These are phyloP conservation scores for Mortierella claussenii DNA, from an alignment of 192 early-diverging fungal genomes.

Conservation along the genomic window DNA sequence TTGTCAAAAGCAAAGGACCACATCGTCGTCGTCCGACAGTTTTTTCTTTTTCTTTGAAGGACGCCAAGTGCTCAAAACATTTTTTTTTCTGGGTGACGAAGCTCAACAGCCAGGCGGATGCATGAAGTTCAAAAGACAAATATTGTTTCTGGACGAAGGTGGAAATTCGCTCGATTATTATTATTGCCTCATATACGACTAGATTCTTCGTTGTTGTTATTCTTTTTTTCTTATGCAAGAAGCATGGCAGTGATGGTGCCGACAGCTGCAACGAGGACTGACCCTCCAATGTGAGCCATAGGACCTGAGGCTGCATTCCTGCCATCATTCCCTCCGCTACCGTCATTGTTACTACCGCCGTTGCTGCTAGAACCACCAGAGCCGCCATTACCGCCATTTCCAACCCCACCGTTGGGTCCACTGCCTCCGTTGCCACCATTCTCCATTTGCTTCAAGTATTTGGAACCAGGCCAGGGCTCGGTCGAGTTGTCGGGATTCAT, in stretches of 20 bases:
- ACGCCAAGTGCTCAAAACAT: too few species aligned
- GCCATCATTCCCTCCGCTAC: background rate
- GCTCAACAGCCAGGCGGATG: too few species aligned
- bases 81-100: too few species aligned
- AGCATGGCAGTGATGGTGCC: background rate
- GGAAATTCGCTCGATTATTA: too few species aligned
- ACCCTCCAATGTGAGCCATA: background rate
- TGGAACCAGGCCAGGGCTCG: conserved; percentile 39
- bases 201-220: too few species aligned
- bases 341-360: conserved; percentile 2
- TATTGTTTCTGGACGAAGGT: too few species aligned
- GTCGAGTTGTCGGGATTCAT: conserved; percentile 30
- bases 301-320: background rate
- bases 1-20: too few species aligned
- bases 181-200: too few species aligned
- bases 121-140: too few species aligned
- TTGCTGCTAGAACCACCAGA: conserved; percentile 1
- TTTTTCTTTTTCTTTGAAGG: too few species aligned
- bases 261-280: background rate
- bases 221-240: background rate
- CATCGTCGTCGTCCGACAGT: too few species aligned
- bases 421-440: conserved; percentile 15
- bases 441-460: conserved; percentile 40
- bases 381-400: background rate
- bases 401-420: conserved; percentile 7